Percentiles rank a stretch among this genome's conserved stretches.
Evolutionary conservation across 306 rosid genomes (phyloP).

Genomic region (Pyrus pyrifolia): DNA sequence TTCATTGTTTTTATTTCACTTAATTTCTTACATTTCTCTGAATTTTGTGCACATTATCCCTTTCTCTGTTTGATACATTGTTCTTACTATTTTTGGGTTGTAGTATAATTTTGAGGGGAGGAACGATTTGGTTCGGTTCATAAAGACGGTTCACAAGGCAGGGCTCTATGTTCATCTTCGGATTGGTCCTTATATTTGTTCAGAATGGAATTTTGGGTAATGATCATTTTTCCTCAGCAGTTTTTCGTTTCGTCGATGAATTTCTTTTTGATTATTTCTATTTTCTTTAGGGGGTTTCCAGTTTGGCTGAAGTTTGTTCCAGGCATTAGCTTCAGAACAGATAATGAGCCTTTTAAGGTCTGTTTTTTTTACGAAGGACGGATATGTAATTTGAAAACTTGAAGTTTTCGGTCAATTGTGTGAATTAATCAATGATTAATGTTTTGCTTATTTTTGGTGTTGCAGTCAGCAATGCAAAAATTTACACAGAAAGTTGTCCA

Average conservation of each 20-base stretch:
- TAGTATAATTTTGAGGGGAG: slow-evolving; percentile 75
- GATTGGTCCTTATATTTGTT: slow-evolving; percentile 81
- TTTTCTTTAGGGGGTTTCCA: slow-evolving; percentile 46
- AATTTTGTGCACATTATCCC: background rate
- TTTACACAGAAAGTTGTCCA: slow-evolving; percentile 58
- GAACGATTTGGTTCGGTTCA: slow-evolving; percentile 59
- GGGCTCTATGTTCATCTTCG: slow-evolving; percentile 74
- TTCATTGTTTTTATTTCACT: background rate
- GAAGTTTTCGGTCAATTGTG: background rate
- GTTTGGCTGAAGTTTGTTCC: slow-evolving; percentile 70
- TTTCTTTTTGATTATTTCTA: background rate
- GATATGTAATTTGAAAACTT: background rate
- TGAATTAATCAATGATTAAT: background rate
- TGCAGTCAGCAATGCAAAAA: slow-evolving; percentile 57
- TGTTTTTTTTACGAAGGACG: background rate
- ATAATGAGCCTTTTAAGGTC: slow-evolving; percentile 66
- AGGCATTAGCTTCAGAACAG: slow-evolving; percentile 63
- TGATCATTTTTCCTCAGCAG: background rate
- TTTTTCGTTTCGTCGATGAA: background rate
- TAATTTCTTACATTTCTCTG: too few relatives aligned
- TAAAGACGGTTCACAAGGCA: slow-evolving; percentile 55
- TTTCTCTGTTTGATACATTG: background rate
- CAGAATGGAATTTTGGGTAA: slow-evolving; percentile 93
- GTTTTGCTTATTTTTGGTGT: background rate
- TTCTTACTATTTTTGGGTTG: background rate